These are phyloP conservation scores for Lantana camara DNA, from an alignment of 257 asterid species.

Conservation along the genomic window DNA sequence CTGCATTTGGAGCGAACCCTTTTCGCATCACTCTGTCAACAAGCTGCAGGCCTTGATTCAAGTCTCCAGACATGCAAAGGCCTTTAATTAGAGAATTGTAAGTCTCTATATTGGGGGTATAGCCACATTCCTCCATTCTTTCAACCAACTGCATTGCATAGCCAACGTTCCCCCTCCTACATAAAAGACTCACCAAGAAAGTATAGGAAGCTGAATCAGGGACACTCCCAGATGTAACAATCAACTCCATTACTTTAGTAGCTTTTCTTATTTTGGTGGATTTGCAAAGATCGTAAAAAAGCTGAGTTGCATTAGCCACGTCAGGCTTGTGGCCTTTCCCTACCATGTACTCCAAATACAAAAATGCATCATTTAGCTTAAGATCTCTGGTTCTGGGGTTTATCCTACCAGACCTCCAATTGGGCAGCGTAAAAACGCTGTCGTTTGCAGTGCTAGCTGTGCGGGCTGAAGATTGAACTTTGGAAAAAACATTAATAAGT, in stretches of 20 bases:
- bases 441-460: constrained; percentile 43
- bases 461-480: constrained; percentile 49
- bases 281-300: constrained; percentile 81
- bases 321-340: constrained; percentile 78
- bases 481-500: constrained; percentile 37
- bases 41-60: constrained; percentile 61
- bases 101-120: constrained; percentile 63
- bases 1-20: constrained; percentile 86
- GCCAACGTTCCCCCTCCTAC: constrained; percentile 85
- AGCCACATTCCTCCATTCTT: constrained; percentile 82
- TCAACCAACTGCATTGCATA: constrained; percentile 91
- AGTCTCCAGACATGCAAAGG: constrained; percentile 73
- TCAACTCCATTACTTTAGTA: constrained; percentile 78
- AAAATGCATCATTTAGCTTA: constrained; percentile 66
- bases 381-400: constrained; percentile 63
- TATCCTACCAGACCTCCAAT: constrained; percentile 67
- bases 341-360: constrained; percentile 76
- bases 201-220: constrained; percentile 79
- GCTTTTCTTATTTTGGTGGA: constrained; percentile 72
- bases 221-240: constrained; percentile 64
- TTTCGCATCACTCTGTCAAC: constrained; percentile 66
- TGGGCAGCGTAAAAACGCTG: constrained; percentile 62
- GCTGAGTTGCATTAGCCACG: constrained; percentile 62
- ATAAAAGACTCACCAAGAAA: constrained; percentile 66
- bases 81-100: constrained; percentile 81